Evolutionary conservation across 768 basidiomycete genomes (phyloP).

Genomic region (Pleurotus sapidus): DNA sequence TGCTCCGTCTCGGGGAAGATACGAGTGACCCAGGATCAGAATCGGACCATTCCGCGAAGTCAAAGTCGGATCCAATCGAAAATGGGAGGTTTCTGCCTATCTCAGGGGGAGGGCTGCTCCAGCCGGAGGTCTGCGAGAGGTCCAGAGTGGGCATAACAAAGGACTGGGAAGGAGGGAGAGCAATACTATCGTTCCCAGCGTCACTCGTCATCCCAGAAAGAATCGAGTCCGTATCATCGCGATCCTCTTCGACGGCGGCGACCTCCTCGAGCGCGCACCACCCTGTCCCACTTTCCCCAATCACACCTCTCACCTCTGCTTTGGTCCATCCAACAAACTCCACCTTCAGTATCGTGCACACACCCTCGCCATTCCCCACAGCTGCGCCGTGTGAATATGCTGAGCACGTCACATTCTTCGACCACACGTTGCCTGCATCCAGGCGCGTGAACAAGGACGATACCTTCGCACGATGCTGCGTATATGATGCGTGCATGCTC

Average conservation of each 20-base stretch:
- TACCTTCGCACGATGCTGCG: slow-evolving; percentile 60
- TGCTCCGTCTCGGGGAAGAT: slow-evolving; percentile 14
- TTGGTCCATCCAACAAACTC: slow-evolving; percentile 75
- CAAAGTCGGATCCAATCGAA: neutral
- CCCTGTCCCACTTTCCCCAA: slow-evolving; percentile 68
- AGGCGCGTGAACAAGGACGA: slow-evolving; percentile 68
- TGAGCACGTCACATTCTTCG: slow-evolving; percentile 54
- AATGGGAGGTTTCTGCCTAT: neutral
- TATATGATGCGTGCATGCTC: slow-evolving; percentile 49
- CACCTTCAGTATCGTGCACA: slow-evolving; percentile 65
- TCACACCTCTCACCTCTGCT: slow-evolving; percentile 57
- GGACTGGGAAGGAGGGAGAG: slow-evolving; percentile 51
- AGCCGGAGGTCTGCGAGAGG: slow-evolving; percentile 37
- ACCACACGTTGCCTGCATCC: slow-evolving; percentile 69
- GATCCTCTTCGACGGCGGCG: slow-evolving; percentile 26
- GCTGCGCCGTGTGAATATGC: slow-evolving; percentile 48
- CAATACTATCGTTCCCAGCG: slow-evolving; percentile 27
- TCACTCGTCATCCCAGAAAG: slow-evolving; percentile 26
- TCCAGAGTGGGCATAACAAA: slow-evolving; percentile 79
- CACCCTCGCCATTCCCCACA: slow-evolving; percentile 28
- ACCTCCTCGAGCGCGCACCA: slow-evolving; percentile 76
- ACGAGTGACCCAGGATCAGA: slow-evolving; percentile 11
- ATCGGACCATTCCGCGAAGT: slow-evolving; percentile 7
- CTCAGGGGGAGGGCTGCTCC: neutral
- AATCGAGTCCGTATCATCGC: slow-evolving; percentile 26